These are phyloP conservation scores for Pistacia vera DNA, from an alignment of 345 rosid species.

Conservation along the genomic window DNA sequence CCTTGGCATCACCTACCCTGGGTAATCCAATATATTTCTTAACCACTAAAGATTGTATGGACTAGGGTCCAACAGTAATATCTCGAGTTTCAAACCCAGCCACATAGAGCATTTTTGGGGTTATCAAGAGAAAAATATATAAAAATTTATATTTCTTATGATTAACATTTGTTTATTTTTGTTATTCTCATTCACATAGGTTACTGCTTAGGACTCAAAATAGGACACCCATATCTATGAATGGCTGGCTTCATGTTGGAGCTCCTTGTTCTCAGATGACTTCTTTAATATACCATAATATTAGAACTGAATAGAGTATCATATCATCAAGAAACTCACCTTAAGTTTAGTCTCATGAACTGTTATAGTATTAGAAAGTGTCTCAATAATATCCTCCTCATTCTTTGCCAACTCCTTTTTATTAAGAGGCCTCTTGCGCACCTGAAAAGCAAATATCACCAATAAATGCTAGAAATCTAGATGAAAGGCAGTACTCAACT, in stretches of 20 bases:
- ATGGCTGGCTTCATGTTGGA: background rate
- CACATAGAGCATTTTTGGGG: no score
- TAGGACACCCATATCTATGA: background rate
- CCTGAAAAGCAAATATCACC: conserved; percentile 48
- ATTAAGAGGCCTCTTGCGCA: conserved; percentile 95
- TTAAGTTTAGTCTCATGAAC: conserved; percentile 96
- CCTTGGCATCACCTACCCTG: no score
- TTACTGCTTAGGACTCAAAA: background rate
- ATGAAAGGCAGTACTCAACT: background rate
- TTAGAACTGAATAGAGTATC: background rate
- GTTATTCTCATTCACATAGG: conserved; percentile 1
- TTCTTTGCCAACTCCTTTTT: conserved; percentile 91
- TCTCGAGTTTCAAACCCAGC: no score
- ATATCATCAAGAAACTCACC: conserved; percentile 44
- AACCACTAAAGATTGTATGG: no score
- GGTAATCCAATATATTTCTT: no score
- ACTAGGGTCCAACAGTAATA: no score
- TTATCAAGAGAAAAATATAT: no score
- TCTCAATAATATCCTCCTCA: conserved; percentile 93
- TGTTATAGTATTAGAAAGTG: conserved; percentile 68
- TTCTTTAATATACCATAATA: background rate
- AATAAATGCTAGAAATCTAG: conserved; percentile 5
- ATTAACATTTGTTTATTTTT: background rate
- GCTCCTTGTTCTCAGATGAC: background rate
- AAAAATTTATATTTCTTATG: background rate